Evolutionary conservation across 495 filamentous ascomycete genomes (phyloP).

Genomic region (Ramalina intermedia): DNA sequence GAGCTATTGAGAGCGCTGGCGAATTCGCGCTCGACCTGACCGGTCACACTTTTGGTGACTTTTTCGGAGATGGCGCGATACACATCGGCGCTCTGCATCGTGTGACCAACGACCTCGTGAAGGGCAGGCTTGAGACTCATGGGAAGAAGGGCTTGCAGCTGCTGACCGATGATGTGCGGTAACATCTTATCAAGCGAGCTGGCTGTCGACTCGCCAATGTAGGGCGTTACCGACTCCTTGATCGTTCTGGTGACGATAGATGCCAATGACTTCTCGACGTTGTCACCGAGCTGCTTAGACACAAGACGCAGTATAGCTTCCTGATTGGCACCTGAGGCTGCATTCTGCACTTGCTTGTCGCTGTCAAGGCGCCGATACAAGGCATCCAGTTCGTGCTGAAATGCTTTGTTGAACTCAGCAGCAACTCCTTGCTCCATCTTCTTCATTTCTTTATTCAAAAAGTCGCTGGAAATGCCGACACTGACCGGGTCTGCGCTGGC

Average conservation of each 20-base stretch:
- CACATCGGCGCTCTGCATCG: slow-evolving; percentile 55
- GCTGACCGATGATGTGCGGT: slow-evolving; percentile 33
- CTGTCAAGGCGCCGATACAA: slow-evolving; percentile 49
- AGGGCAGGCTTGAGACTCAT: slow-evolving; percentile 39
- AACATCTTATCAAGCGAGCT: slow-evolving; percentile 48
- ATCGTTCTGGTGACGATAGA: slow-evolving; percentile 56
- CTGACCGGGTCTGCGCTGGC: slow-evolving; percentile 11
- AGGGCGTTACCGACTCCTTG: slow-evolving; percentile 46
- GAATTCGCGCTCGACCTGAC: slow-evolving; percentile 55
- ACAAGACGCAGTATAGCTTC: slow-evolving; percentile 75
- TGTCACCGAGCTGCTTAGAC: slow-evolving; percentile 74
- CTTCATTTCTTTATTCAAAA: slow-evolving; percentile 37
- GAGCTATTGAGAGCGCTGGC: slow-evolving; percentile 41
- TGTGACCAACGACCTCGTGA: slow-evolving; percentile 39
- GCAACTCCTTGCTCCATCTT: slow-evolving; percentile 41
- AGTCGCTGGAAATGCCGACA: slow-evolving; percentile 24
- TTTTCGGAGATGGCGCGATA: slow-evolving; percentile 57
- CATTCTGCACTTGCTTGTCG: slow-evolving; percentile 49
- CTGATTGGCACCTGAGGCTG: slow-evolving; percentile 51
- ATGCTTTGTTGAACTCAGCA: slow-evolving; percentile 37
- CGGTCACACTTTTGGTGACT: slow-evolving; percentile 46
- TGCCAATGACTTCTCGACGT: slow-evolving; percentile 67
- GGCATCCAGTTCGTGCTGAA: slow-evolving; percentile 41
- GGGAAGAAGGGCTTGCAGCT: slow-evolving; percentile 33
- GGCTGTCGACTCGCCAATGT: slow-evolving; percentile 34